Evolutionary conservation across 371 early-diverging fungal species (phyloP).

Genomic region (Rhizopus delemar): DNA sequence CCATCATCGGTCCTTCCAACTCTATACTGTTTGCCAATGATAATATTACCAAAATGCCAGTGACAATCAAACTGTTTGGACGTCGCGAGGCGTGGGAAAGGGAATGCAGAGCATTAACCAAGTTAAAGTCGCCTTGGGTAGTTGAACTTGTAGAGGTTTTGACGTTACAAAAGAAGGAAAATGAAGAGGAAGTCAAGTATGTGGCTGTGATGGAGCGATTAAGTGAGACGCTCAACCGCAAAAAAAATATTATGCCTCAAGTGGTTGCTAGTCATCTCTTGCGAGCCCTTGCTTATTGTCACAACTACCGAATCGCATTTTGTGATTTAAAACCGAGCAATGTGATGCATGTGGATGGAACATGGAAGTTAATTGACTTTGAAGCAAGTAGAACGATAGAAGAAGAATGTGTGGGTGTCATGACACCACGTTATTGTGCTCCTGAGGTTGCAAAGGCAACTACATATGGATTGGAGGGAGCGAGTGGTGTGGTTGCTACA

Average conservation of each 20-base stretch:
- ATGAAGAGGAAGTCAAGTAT: slow-evolving; percentile 36
- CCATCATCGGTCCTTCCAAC: slow-evolving; percentile 46
- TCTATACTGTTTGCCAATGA: slow-evolving; percentile 38
- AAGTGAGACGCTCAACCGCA: slow-evolving; percentile 39
- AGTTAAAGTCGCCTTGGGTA: slow-evolving; percentile 37
- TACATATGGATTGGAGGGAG: slow-evolving; percentile 51
- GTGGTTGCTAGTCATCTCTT: slow-evolving; percentile 31
- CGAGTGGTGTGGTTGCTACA: slow-evolving; percentile 51
- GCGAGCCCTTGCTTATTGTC: slow-evolving; percentile 42
- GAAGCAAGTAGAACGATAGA: slow-evolving; percentile 51
- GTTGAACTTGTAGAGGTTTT: slow-evolving; percentile 50
- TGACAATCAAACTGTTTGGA: slow-evolving; percentile 47
- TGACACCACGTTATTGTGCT: slow-evolving; percentile 35
- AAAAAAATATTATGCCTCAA: slow-evolving; percentile 1
- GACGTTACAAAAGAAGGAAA: slow-evolving; percentile 42
- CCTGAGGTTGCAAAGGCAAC: slow-evolving; percentile 55
- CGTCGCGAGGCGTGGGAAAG: slow-evolving; percentile 56
- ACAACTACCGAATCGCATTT: slow-evolving; percentile 38
- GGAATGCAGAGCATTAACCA: slow-evolving; percentile 46
- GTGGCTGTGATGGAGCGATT: slow-evolving; percentile 44
- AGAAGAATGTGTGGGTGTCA: slow-evolving; percentile 30
- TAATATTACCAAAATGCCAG: slow-evolving; percentile 1
- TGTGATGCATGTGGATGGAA: slow-evolving; percentile 32
- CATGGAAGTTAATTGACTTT: slow-evolving; percentile 51
- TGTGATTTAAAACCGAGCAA: slow-evolving; percentile 45